These are phyloP conservation scores for Buddleja alternifolia DNA, from an alignment of 257 asterid species.

Conservation along the genomic window DNA sequence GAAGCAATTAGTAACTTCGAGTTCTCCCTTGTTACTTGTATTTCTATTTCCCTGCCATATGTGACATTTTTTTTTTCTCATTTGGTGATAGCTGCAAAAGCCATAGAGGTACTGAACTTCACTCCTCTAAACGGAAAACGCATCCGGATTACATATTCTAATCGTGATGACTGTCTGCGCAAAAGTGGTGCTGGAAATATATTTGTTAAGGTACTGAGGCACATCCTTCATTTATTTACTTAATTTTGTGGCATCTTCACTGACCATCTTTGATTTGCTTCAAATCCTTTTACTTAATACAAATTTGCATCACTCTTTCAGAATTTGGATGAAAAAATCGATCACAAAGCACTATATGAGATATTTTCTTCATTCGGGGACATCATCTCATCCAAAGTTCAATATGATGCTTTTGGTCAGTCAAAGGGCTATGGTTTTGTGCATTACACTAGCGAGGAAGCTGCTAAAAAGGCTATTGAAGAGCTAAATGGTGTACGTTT, in stretches of 20 bases:
- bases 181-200: constrained; percentile 86
- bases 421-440: constrained; percentile 94
- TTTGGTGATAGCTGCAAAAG: constrained; percentile 66
- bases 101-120: constrained; percentile 73
- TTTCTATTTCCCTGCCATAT: too few relatives aligned
- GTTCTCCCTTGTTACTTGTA: too few relatives aligned
- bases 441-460: constrained; percentile 81
- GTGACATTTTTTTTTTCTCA: constrained; percentile 15
- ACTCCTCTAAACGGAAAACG: constrained; percentile 87
- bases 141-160: constrained; percentile 81
- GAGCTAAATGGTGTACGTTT: constrained; percentile 87
- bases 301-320: constrained; percentile 1
- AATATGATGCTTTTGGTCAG: constrained; percentile 70
- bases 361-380: constrained; percentile 83
- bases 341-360: constrained; percentile 87
- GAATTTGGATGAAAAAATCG: constrained; percentile 94
- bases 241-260: too few relatives aligned
- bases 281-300: too few relatives aligned
- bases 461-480: constrained; percentile 83
- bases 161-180: constrained; percentile 82
- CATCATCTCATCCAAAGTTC: constrained; percentile 85
- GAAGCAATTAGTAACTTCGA: too few relatives aligned
- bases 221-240: too few relatives aligned
- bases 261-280: too few relatives aligned
- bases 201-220: constrained; percentile 68